phyloP scores from a whole-genome alignment of 75 land plant species.

The Pinus taeda region DNA sequence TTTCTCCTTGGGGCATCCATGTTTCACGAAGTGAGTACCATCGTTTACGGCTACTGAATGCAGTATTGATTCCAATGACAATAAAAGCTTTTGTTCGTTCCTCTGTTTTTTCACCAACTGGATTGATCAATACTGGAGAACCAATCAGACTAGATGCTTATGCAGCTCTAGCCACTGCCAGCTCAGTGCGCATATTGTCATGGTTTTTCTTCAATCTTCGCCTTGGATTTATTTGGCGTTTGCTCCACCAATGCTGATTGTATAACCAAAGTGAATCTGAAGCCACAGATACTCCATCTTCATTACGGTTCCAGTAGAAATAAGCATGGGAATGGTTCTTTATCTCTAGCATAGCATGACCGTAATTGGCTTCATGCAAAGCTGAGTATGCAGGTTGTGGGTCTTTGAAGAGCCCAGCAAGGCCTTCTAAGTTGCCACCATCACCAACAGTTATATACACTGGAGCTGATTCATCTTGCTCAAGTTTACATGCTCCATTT shows the following conservation, averaged over 20 bases:
- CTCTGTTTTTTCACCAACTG: too few relatives aligned
- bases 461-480: slow-evolving; percentile 38
- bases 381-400: slow-evolving; percentile 90
- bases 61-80: too few relatives aligned
- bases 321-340: slow-evolving; percentile 81
- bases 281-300: slow-evolving; percentile 54
- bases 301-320: slow-evolving; percentile 76
- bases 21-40: too few relatives aligned
- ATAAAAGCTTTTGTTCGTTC: too few relatives aligned
- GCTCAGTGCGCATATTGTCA: too few relatives aligned
- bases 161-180: too few relatives aligned
- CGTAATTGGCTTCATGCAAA: slow-evolving; percentile 84
- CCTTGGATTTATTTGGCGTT: too few relatives aligned
- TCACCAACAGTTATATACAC: slow-evolving; percentile 83
- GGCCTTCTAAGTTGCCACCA: slow-evolving; percentile 84
- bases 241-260: slow-evolving; percentile 51
- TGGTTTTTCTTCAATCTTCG: too few relatives aligned
- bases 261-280: slow-evolving; percentile 61
- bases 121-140: too few relatives aligned
- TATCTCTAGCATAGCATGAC: slow-evolving; percentile 74
- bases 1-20: too few relatives aligned
- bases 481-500: slow-evolving; percentile 57
- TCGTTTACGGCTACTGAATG: too few relatives aligned
- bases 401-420: slow-evolving; percentile 46
- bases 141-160: too few relatives aligned